Percentiles rank a stretch among this genome's conserved stretches.
These are phyloP conservation scores for Rhizoclosmatium globosum DNA, from an alignment of 192 early-diverging fungal genomes.

Conservation along the genomic window DNA sequence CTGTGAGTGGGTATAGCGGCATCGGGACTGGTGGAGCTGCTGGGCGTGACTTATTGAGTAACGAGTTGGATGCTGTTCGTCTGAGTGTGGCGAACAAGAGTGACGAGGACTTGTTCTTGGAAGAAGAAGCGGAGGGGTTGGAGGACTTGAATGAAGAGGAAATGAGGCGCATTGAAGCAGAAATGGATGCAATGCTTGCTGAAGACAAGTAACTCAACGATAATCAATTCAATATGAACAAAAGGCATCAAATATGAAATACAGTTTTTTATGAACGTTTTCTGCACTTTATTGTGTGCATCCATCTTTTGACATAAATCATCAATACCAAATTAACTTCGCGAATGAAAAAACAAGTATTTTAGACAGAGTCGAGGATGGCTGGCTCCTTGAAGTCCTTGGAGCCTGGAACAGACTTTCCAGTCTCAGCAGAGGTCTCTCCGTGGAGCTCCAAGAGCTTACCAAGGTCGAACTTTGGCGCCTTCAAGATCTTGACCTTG, in stretches of 20 bases:
- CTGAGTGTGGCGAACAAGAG: constrained; percentile 16
- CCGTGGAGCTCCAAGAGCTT: constrained; percentile 98
- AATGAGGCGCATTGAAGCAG: constrained; percentile 1
- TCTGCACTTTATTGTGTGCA: background rate
- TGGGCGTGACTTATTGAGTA: background rate
- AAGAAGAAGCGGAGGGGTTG: constrained; percentile 28
- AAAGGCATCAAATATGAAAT: background rate
- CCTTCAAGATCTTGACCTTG: constrained; percentile 99
- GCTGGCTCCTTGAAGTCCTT: constrained; percentile 84
- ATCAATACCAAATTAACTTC: background rate
- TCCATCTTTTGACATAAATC: background rate
- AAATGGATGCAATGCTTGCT: constrained; percentile 21
- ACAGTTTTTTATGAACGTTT: background rate
- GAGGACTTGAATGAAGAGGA: constrained; percentile 27
- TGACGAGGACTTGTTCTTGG: constrained; percentile 35
- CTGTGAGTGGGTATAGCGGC: background rate
- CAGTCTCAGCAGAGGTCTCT: constrained; percentile 81
- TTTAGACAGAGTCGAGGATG: constrained; percentile 48
- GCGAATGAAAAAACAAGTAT: background rate
- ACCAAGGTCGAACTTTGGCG: constrained; percentile 93
- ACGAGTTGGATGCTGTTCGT: background rate
- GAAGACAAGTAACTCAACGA: background rate
- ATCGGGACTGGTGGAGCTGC: background rate
- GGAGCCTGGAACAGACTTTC: constrained; percentile 79
- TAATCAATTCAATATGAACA: background rate